Base-by-base conservation (phyloP, 108 stramenopile genomes). In the Cyclotella baltica region DNA sequence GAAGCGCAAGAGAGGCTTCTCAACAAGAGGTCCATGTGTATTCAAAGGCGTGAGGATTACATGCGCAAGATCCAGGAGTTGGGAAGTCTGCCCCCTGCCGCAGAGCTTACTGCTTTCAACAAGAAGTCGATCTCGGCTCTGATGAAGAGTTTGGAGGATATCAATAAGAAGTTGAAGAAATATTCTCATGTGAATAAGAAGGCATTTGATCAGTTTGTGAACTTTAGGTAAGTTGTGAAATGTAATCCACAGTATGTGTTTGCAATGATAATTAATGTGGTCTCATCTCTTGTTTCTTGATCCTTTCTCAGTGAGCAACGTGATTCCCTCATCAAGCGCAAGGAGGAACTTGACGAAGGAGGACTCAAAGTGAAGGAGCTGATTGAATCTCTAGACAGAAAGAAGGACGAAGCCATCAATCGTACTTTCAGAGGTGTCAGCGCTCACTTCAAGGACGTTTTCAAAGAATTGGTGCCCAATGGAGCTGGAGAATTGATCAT, bases 111-210 rank as follows among this genome's bases (percentile, higher is more conserved):
- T 55, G 81, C 87, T 10, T 93, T 88, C 84, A 74, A 87, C 63
- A 79, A 87, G 29, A 73, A 87, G 59, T 76, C 90, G 27, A 96
- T 95, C 59, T 63, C 89, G 38, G 91, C 81, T 10, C 77, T 99
- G 34, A 96, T 97, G 88, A 85, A 83, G 37, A 70, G 78, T 36
- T 83, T 99, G 62, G 95, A 98, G 57, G 80, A 85, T 22, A 91
- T 91, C 75, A 96, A 98, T 81, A 93, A 95, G 73, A 86, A 94
- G 57, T 86, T 98, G 70, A 96, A 98, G 68, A 96, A 98, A 78
- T 99, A 95, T 83, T 91, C 92, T 35, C 97, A 98, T 66, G 98
- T 99, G 55, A 99, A 99, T 92, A 98, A 98, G 83, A 99, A 99
- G 86, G 99, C 99, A 0, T 96, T 97, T 58, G 98, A 99, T 83